Base-by-base conservation (phyloP, 2,329 filamentous ascomycete genomes). In the Xylariales sp. region DNA sequence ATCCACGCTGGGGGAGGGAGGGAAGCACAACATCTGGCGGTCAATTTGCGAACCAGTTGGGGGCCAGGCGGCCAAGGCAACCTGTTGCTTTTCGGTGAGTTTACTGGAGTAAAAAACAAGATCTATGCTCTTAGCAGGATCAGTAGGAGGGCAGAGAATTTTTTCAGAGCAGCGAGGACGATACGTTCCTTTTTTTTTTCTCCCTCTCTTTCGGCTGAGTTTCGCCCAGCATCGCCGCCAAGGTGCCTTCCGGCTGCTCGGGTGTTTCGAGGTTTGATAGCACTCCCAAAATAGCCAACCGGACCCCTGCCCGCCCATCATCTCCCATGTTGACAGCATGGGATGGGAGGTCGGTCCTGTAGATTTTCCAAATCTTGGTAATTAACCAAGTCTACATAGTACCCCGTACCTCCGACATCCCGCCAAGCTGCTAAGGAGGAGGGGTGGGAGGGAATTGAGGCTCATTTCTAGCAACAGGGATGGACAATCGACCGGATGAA, bases 41-140 rank as follows among this genome's bases (percentile, higher is more conserved):
- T n/a, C 34, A 8, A 38, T 13, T 30, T 17, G 35, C 35, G 35
- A 31, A 38, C 35, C 35, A 38, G 23, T 38, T 38, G 28, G 35
- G 35, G 35, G 35, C 35, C 35, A 16, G 35, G 35, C 35, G 28
- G 35, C 21, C 27, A 30, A 38, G 35, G 35, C 35, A 31, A 31
- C 35, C 20, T 29, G 15, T 10, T 28, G 17, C 30, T 13, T 17
- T 37, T n/a, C n/a, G n/a, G n/a, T 15, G 32, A 8, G 23, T 36
- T 37, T 38, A 30, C 35, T 27, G 35, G 30, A 18, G 31, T 30
- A 25, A 28, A 37, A 24, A 29, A 28, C 18, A 11, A 18, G 24
- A n/a, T 13, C 18, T 20, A 29, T 12, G 12, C 31, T 27, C 28
- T 31, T 29, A 25, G 8, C 18, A n/a, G 12, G 6, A 4, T 20